Percentiles rank a stretch among this genome's conserved stretches.
phyloP scores from a whole-genome alignment of 192 early-diverging fungal genomes.

The Backusella australiensis region DNA sequence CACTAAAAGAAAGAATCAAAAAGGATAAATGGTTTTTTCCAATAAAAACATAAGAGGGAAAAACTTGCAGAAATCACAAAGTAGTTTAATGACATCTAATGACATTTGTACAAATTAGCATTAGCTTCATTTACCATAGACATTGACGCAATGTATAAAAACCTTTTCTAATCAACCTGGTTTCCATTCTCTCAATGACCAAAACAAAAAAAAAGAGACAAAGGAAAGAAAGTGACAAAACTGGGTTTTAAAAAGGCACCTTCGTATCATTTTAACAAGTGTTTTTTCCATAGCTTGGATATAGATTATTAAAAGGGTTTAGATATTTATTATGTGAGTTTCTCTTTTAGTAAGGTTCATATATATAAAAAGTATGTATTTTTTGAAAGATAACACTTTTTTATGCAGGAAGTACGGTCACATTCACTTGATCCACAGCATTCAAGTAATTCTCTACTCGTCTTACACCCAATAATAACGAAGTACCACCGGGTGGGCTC shows the following conservation, averaged over 20 bases:
- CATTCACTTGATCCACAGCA: slow-evolving; percentile 1
- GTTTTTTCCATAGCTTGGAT: no score
- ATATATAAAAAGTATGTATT: background rate
- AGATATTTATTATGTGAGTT: background rate
- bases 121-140: background rate
- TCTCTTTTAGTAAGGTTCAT: background rate
- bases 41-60: no score
- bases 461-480: background rate
- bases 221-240: background rate
- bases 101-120: background rate
- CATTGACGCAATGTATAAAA: background rate
- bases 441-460: background rate
- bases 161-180: background rate
- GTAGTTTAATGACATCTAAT: background rate
- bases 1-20: background rate
- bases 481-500: background rate
- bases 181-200: background rate
- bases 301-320: no score
- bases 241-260: background rate
- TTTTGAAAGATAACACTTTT: background rate
- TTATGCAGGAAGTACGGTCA: slow-evolving; percentile 1
- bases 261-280: no score
- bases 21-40: no score
- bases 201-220: background rate
- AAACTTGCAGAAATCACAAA: background rate